Base-by-base conservation (phyloP, 257 asterid genomes). In the Perilla frutescens region DNA sequence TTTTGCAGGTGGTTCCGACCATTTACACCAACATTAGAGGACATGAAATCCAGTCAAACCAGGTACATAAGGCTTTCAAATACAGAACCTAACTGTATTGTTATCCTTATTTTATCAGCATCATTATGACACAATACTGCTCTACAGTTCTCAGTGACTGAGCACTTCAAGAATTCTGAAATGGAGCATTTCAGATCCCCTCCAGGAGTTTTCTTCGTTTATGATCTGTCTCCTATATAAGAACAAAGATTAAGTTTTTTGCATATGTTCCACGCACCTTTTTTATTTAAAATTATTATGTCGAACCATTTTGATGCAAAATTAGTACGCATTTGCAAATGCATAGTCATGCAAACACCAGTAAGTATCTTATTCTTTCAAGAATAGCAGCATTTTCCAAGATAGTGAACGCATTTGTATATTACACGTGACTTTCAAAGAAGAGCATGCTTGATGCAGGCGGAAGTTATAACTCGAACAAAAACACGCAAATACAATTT, bases 1-100 rank as follows among this genome's bases (percentile, higher is more conserved):
- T 74, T 76, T 74, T 85, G 85, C 91, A 92, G 99, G 99, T 92
- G 79, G 99, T 95, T 70, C 99, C 99, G 66, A 92, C 99, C 40
- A 60, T 84, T 64, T 90, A 88, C 78, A 92, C 96, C 69, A 72
- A 85, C 76, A 79, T 90, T 61, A 85, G 93, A 83, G 93, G 99
- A 73, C 90, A 75, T 61, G 84, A 74, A 4, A 92, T 92, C 40
- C 77, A 90, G 80, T 92, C 99, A 64, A 95, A 95, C 79, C 99
- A 95, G 99, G 99, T 92, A 81, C 59, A 49, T 50, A 0, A 34
- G 64, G 5, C 77, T 54, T 83, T 55, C 48, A 49, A 7, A 77
- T 66, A 37, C 47, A 58, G 64, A 68, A 48, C 39, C 26, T 57
- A 10, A 8, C 75, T 12, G 50, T 49, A 6, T 26, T 20, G 26